A percentile compares a stretch with the other conserved stretches of the same genome.
Conservation (phyloP, 768 basidiomycete species). For the Botryobasidium botryosum region DNA sequence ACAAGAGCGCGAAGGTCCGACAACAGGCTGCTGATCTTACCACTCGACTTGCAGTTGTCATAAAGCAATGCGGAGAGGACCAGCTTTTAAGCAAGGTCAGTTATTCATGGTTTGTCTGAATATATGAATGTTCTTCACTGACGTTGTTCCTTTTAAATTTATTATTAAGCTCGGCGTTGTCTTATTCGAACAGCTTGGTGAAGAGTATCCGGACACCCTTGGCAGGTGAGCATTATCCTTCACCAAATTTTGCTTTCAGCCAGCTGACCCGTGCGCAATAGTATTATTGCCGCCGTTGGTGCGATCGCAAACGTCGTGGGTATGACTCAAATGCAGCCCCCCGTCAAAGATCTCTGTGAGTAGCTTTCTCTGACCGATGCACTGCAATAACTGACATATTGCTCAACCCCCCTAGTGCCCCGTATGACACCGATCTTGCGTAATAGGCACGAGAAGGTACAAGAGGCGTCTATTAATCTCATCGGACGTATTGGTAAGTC, state of each 20-base stretch:
- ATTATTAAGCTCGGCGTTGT: constrained; percentile 60
- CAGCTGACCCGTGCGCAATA: constrained; percentile 20
- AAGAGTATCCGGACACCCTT: constrained; percentile 97
- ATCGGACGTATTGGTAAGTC: constrained; percentile 83
- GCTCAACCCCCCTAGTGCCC: constrained; percentile 45
- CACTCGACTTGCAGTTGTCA: constrained; percentile 86
- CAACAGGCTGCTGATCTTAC: constrained; percentile 99
- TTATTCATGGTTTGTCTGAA: background rate
- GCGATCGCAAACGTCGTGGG: constrained; percentile 99
- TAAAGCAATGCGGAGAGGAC: constrained; percentile 98
- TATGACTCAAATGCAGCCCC: constrained; percentile 99
- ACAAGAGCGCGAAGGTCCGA: constrained; percentile 98
- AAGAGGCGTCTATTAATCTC: constrained; percentile 98
- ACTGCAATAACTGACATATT: constrained; percentile 13
- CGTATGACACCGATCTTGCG: constrained; percentile 99
- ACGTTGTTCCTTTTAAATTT: background rate
- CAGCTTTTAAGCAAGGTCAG: constrained; percentile 66
- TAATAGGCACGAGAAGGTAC: constrained; percentile 98
- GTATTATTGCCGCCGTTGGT: constrained; percentile 96
- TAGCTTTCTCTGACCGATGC: constrained; percentile 14
- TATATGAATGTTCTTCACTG: background rate
- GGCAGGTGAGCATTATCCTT: constrained; percentile 32
- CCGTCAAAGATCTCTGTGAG: constrained; percentile 95
- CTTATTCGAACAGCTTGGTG: constrained; percentile 94
- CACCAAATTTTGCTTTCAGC: background rate